These are phyloP conservation scores for Schizosaccharomyces versatilis DNA, from an alignment of 1,139 yeast genomes.

Conservation along the genomic window DNA sequence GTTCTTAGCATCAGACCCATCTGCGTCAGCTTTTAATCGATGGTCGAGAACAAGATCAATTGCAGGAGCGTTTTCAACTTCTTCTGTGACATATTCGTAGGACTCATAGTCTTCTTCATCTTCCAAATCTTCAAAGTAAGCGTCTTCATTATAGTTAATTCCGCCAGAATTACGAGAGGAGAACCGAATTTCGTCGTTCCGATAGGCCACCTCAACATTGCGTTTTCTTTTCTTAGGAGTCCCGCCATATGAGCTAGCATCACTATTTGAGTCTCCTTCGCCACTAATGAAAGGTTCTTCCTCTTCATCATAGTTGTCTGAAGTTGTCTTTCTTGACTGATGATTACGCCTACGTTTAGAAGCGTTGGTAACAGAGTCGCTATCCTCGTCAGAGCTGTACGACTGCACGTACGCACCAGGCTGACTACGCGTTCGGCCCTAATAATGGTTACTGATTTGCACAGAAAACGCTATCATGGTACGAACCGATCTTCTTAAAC, in stretches of 20 bases:
- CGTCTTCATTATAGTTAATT: conserved; percentile 1
- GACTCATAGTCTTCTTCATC: neutral
- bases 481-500: conserved; percentile 3
- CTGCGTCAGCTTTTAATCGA: neutral
- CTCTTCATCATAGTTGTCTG: neutral
- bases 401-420: neutral
- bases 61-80: neutral
- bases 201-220: neutral
- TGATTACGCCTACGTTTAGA: neutral
- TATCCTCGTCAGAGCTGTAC: neutral
- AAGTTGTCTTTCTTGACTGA: neutral
- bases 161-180: conserved; percentile 1
- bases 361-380: neutral
- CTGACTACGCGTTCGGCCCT: conserved; percentile 1
- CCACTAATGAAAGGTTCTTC: neutral
- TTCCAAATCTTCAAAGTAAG: neutral
- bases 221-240: neutral
- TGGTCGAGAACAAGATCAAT: conserved; percentile 9
- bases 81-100: neutral
- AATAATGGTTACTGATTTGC: neutral
- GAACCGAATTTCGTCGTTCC: neutral
- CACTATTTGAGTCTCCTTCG: neutral
- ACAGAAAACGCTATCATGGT: neutral
- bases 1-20: conserved; percentile 3
- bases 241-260: neutral